A percentile compares a stretch with the other conserved stretches of the same genome.
Evolutionary conservation across 176 grass and related monocot species (phyloP).

Genomic region (Aegilops speltoides): DNA sequence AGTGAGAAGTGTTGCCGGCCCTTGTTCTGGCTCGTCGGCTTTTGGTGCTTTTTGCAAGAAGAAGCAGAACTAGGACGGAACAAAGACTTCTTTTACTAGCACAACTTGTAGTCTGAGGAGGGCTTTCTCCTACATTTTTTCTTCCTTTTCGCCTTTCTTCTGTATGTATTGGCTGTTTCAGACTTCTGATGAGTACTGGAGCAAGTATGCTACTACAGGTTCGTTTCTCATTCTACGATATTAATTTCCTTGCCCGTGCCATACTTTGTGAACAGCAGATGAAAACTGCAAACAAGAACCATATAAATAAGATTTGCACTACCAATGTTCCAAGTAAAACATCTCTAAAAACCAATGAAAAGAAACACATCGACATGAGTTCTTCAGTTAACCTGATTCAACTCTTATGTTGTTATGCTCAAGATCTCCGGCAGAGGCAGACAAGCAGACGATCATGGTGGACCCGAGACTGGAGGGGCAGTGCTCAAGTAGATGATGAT

Average conservation of each 20-base stretch:
- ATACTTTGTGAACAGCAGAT: background rate
- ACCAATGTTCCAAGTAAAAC: background rate
- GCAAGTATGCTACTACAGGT: slow-evolving; percentile 41
- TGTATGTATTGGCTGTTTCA: slow-evolving; percentile 26
- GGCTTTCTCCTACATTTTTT: slow-evolving; percentile 17
- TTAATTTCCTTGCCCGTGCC: too few relatives aligned
- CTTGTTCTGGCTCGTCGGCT: background rate
- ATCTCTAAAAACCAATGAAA: too few relatives aligned
- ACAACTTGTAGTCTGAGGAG: slow-evolving; percentile 36
- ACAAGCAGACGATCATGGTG: too few relatives aligned
- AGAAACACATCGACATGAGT: too few relatives aligned
- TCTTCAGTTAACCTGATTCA: too few relatives aligned
- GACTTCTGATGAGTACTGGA: background rate
- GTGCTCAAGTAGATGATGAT: too few relatives aligned
- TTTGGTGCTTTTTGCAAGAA: background rate
- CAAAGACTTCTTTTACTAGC: slow-evolving; percentile 2
- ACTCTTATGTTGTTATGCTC: too few relatives aligned
- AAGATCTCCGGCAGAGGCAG: too few relatives aligned
- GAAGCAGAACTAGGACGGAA: slow-evolving; percentile 20
- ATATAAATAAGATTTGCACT: background rate
- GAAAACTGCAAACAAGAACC: background rate
- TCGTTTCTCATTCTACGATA: background rate
- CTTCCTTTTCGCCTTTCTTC: slow-evolving; percentile 7
- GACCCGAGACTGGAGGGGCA: too few relatives aligned
- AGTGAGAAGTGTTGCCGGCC: background rate